A percentile compares a stretch with the other conserved stretches of the same genome.
These are phyloP conservation scores for Nakaseomyces delphensis DNA, from an alignment of 1,139 yeast species.

Conservation along the genomic window DNA sequence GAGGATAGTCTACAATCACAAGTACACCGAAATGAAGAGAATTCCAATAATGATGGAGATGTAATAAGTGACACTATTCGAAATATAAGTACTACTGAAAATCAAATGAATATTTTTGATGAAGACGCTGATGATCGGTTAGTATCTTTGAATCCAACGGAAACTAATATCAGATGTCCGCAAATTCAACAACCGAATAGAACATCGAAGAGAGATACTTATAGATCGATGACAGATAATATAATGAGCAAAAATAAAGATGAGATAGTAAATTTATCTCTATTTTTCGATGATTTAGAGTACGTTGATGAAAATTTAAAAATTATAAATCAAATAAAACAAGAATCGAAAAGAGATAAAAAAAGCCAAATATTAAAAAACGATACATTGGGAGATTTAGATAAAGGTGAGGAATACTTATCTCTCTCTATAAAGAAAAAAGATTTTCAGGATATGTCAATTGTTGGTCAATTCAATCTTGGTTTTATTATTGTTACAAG, in stretches of 20 bases:
- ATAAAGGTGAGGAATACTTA: constrained; percentile 46
- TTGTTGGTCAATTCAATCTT: constrained; percentile 86
- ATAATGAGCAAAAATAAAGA: neutral
- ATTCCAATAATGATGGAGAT: neutral
- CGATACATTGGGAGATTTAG: constrained; percentile 32
- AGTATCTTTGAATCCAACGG: neutral
- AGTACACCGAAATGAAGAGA: neutral
- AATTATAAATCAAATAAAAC: neutral
- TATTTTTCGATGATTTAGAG: neutral
- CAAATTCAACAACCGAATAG: neutral
- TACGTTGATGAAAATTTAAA: neutral
- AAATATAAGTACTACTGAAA: neutral
- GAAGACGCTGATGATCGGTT: constrained; percentile 1
- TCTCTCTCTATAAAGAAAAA: constrained; percentile 49
- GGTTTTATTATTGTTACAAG: constrained; percentile 77
- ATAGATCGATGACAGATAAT: constrained; percentile 3
- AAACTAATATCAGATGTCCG: neutral
- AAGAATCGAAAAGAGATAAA: neutral
- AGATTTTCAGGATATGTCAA: constrained; percentile 61
- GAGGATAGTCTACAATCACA: neutral
- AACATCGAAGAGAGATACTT: neutral
- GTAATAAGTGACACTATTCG: neutral
- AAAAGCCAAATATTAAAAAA: neutral
- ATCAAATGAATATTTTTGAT: neutral
- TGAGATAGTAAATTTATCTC: neutral